Percentiles rank a stretch among this genome's conserved stretches.
phyloP scores from a whole-genome alignment of 2,329 filamentous ascomycete genomes.

The Nemania sp. region DNA sequence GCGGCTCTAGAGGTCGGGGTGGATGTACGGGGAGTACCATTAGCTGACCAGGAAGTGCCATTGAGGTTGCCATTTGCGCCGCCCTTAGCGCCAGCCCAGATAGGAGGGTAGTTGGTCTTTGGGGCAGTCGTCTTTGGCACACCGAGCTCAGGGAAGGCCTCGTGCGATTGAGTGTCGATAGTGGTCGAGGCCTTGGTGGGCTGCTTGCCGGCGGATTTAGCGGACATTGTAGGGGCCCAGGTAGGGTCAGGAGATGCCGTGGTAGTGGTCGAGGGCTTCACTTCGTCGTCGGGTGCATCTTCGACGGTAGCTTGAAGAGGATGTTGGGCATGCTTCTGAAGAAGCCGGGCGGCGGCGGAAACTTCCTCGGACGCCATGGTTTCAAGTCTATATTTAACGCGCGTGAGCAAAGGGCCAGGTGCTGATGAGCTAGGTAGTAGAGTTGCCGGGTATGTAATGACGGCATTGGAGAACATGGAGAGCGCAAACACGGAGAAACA shows the following conservation, averaged over 20 bases:
- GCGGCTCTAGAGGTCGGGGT: constrained; percentile 71
- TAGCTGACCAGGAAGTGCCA: constrained; percentile 64
- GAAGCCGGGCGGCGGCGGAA: constrained; percentile 71
- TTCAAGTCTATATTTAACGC: constrained; percentile 25
- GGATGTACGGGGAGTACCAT: constrained; percentile 69
- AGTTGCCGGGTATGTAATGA: background rate
- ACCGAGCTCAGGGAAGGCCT: constrained; percentile 93
- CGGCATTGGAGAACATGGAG: background rate
- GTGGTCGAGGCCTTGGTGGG: constrained; percentile 64
- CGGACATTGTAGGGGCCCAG: constrained; percentile 63
- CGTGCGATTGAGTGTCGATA: constrained; percentile 87
- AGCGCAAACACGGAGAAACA: background rate
- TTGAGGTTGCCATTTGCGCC: constrained; percentile 65
- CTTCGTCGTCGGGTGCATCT: constrained; percentile 84
- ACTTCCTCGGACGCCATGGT: constrained; percentile 63
- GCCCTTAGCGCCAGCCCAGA: constrained; percentile 80
- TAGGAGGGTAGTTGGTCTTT: constrained; percentile 72
- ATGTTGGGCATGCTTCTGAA: constrained; percentile 69
- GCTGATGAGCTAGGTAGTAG: background rate
- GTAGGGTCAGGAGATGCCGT: constrained; percentile 58
- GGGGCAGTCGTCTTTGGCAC: constrained; percentile 71
- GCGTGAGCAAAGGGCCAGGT: constrained; percentile 10
- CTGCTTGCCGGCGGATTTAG: constrained; percentile 77
- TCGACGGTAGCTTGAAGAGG: constrained; percentile 76
- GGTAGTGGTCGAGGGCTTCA: constrained; percentile 67